Percentiles rank a stretch among this genome's conserved stretches.
phyloP scores from a whole-genome alignment of 176 grass and related monocot genomes.

The Chloris gayana region DNA sequence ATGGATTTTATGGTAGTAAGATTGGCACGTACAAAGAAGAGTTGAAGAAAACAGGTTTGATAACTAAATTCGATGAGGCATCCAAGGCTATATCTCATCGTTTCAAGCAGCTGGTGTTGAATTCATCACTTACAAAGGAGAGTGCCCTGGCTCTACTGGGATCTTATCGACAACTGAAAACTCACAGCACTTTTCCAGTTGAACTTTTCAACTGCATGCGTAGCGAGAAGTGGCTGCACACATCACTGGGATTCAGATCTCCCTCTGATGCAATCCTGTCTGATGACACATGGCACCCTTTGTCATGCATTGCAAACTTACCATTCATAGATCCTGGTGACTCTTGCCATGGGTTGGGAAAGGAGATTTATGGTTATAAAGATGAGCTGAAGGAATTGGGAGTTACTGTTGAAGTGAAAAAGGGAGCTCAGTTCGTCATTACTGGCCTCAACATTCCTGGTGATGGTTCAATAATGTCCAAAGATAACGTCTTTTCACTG shows the following conservation, averaged over 20 bases:
- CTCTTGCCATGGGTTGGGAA: slow-evolving; percentile 32
- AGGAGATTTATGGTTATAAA: slow-evolving; percentile 61
- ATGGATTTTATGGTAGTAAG: slow-evolving; percentile 48
- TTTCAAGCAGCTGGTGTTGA: slow-evolving; percentile 36
- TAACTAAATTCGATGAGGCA: slow-evolving; percentile 39
- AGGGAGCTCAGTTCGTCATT: slow-evolving; percentile 49
- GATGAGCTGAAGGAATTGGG: slow-evolving; percentile 55
- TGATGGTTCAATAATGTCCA: slow-evolving; percentile 34
- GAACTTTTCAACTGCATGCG: slow-evolving; percentile 41
- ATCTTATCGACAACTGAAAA: slow-evolving; percentile 42
- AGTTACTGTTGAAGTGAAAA: slow-evolving; percentile 42
- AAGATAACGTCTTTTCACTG: slow-evolving; percentile 39
- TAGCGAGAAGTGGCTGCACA: slow-evolving; percentile 57
- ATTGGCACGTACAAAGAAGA: slow-evolving; percentile 57
- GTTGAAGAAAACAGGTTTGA: slow-evolving; percentile 48
- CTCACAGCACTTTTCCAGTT: neutral
- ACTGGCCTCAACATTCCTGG: slow-evolving; percentile 53
- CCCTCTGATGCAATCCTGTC: slow-evolving; percentile 48
- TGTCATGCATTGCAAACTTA: slow-evolving; percentile 55
- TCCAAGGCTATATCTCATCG: slow-evolving; percentile 35
- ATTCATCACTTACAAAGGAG: slow-evolving; percentile 30
- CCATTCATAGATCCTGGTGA: slow-evolving; percentile 59
- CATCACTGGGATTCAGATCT: slow-evolving; percentile 51
- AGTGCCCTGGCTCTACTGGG: slow-evolving; percentile 52
- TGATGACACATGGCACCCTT: slow-evolving; percentile 38